Base-by-base conservation (phyloP, 352 stramenopile genomes). In the Phytophthora tubulina region DNA sequence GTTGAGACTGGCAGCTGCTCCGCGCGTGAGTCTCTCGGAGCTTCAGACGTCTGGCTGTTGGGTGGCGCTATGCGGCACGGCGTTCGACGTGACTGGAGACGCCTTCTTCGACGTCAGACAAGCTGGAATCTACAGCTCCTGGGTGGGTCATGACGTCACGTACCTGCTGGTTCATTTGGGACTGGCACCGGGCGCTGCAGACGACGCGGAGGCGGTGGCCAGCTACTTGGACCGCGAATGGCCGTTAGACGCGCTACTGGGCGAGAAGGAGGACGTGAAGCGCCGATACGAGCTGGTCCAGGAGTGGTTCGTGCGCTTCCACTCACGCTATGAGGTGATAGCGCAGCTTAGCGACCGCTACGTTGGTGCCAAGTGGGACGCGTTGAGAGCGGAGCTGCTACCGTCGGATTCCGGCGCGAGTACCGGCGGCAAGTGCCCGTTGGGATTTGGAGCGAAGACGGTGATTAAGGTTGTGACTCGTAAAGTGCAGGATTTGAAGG, bases 281-380 rank as follows among this genome's bases (percentile, higher is more conserved):
- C 75, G 78, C 8, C 74, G 80, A 17, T 63, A 48, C 7, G 57
- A 79, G 38, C 73, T 90, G 38, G 36, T 89, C 0, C 36, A 78
- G 6, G 84, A 92, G 52, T 92, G 84, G 84, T 86, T 84, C 41
- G 52, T 55, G 35, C 81, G 84, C 35, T 82, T 92, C 14, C 55
- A 81, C 32, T 78, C 77, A 33, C 80, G 84, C 3, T 92, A 90
- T 42, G 50, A 76, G 9, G 70, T 81, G 36, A 55, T 89, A 31
- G 80, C 74, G 10, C 76, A 89, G 64, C 67, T 88, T 14, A 78
- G 70, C 27, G 81, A 92, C 55, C 53, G 72, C 30, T 92, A 81
- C 42, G 68, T 76, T 27, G 73, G 72, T n/a, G 45, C 42, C 14
- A 57, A 78, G 6, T 92, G 84, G 84, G 77, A 85, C 8, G 13